Conservation (phyloP, 1,284 basidiomycete species). For the Sanghuangporus baumii region DNA sequence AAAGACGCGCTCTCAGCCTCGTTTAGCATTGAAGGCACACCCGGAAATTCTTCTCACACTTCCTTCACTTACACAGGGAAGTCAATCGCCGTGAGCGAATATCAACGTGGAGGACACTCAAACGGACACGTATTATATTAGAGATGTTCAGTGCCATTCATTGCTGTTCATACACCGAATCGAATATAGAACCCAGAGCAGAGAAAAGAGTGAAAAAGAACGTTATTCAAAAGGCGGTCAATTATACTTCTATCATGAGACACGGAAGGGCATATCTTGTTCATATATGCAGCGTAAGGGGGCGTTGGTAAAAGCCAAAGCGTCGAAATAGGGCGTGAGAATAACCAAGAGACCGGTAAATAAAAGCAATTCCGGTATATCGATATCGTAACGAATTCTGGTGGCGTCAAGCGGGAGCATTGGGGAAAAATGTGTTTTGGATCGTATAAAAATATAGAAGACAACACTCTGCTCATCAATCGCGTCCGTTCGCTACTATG, state of each 20-base stretch:
- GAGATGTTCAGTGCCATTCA: neutral
- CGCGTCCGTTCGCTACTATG: neutral
- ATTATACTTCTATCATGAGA: conserved; percentile 1
- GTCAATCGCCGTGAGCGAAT: neutral
- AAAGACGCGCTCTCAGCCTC: conserved; percentile 1
- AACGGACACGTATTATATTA: neutral
- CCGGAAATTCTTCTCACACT: neutral
- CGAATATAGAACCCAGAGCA: neutral
- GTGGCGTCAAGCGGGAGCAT: neutral
- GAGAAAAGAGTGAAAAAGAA: neutral
- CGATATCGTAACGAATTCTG: neutral
- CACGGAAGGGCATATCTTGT: neutral
- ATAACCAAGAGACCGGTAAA: neutral
- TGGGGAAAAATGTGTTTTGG: neutral
- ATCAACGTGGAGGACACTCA: conserved; percentile 1
- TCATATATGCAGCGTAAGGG: neutral
- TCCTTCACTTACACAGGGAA: neutral
- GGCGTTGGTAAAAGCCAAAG: neutral
- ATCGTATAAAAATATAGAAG: neutral
- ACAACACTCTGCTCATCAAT: neutral
- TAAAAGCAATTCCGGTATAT: neutral
- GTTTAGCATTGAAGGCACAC: neutral
- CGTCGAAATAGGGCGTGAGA: neutral
- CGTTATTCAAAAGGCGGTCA: neutral
- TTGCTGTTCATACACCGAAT: neutral